A percentile compares a stretch with the other conserved stretches of the same genome.
Conservation (phyloP, 441 rosid genomes). For the Erodium texanum region DNA sequence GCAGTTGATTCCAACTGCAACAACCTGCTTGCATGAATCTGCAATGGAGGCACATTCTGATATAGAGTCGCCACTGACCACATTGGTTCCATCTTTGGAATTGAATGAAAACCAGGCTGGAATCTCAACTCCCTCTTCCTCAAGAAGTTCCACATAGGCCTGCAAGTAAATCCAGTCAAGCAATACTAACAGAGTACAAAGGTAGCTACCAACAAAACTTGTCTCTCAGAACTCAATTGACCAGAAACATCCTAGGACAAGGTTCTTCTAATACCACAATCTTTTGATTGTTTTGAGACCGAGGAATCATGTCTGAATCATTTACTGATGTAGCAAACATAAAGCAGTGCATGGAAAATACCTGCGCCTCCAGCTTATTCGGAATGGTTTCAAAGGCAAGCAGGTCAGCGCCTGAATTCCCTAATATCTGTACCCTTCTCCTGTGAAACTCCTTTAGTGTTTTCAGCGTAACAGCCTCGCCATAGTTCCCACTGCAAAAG, state of each 20-base stretch:
- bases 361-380: not conserved
- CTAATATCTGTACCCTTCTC: not conserved
- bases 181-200: not conserved
- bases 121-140: slow-evolving; percentile 44
- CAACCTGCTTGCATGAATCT: slow-evolving; percentile 61
- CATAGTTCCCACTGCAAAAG: not conserved
- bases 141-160: slow-evolving; percentile 79
- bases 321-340: not conserved
- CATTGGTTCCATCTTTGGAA: slow-evolving; percentile 63
- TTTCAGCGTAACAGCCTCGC: not conserved
- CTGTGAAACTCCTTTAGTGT: not conserved
- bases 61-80: slow-evolving; percentile 63
- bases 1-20: slow-evolving; percentile 77
- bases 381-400: not conserved
- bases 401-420: not conserved
- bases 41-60: slow-evolving; percentile 61
- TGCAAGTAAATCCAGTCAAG: slow-evolving; percentile 17
- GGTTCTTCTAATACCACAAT: not conserved
- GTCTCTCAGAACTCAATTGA: not conserved
- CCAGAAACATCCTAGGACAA: not conserved
- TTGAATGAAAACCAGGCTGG: slow-evolving; percentile 83
- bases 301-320: not conserved
- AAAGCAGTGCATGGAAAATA: not conserved
- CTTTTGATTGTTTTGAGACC: not conserved
- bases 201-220: not conserved